Conservation (phyloP, 306 rosid genomes). For the Adenanthera pavonina region DNA sequence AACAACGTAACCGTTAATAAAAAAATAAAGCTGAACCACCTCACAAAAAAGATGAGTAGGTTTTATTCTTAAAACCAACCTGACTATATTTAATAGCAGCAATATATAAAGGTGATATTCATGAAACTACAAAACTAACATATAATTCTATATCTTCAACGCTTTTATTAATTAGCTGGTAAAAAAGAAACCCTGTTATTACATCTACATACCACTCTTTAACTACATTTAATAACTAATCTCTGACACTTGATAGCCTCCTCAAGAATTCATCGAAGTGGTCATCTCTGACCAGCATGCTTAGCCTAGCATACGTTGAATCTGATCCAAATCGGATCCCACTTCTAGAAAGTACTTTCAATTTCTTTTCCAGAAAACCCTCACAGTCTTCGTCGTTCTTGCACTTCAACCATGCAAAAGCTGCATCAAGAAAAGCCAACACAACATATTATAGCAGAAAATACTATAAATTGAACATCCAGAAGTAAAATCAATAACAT, state of each 20-base stretch:
- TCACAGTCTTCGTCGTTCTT: conserved; percentile 54
- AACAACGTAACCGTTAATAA: no score
- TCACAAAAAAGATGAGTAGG: no score
- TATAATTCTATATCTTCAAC: no score
- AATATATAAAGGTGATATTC: no score
- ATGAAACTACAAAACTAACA: no score
- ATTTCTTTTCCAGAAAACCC: conserved; percentile 45
- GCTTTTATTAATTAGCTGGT: no score
- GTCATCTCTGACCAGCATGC: conserved; percentile 58
- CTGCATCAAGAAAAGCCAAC: conserved; percentile 39
- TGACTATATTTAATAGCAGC: no score
- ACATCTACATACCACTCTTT: neutral
- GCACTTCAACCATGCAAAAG: conserved; percentile 79
- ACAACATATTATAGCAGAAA: neutral
- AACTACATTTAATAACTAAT: neutral
- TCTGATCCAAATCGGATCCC: conserved; percentile 69
- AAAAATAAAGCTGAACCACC: no score
- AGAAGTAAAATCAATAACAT: neutral
- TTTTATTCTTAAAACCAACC: no score
- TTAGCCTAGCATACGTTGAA: conserved; percentile 55
- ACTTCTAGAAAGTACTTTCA: conserved; percentile 51
- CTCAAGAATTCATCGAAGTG: conserved; percentile 53
- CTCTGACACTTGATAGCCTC: conserved; percentile 49
- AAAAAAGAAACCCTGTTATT: no score
- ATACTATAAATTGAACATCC: neutral